Evolutionary conservation across 768 basidiomycete species (phyloP).

Genomic region (Suillus decipiens): DNA sequence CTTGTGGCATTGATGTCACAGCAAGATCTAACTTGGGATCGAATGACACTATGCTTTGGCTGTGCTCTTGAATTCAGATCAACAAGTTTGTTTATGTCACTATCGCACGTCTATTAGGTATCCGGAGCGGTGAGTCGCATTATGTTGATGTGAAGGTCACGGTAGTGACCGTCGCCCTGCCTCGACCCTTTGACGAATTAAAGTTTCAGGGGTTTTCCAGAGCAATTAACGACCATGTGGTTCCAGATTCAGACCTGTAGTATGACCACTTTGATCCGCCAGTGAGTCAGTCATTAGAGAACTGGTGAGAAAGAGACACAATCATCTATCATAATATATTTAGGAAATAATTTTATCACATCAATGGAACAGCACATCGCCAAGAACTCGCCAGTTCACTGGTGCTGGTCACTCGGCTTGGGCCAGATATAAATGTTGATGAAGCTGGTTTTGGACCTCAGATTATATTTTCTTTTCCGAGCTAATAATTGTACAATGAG

Average conservation of each 20-base stretch:
- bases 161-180: not conserved
- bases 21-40: not conserved
- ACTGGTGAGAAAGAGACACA: too few relatives aligned
- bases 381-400: too few relatives aligned
- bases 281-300: too few relatives aligned
- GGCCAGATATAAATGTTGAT: not conserved
- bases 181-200: not conserved
- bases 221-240: not conserved
- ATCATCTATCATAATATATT: too few relatives aligned
- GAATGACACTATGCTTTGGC: not conserved
- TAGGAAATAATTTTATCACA: too few relatives aligned
- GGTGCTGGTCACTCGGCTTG: not conserved
- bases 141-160: not conserved
- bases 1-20: not conserved
- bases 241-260: not conserved
- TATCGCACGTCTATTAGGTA: not conserved
- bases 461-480: not conserved
- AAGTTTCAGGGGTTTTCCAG: not conserved
- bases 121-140: not conserved
- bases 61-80: not conserved
- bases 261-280: not conserved
- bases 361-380: too few relatives aligned
- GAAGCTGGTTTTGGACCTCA: not conserved
- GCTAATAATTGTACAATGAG: conserved; percentile 17
- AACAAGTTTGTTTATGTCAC: not conserved